Evolutionary conservation across 129 eudicot species (phyloP).

Genomic region (Chrysanthemum makinoi): DNA sequence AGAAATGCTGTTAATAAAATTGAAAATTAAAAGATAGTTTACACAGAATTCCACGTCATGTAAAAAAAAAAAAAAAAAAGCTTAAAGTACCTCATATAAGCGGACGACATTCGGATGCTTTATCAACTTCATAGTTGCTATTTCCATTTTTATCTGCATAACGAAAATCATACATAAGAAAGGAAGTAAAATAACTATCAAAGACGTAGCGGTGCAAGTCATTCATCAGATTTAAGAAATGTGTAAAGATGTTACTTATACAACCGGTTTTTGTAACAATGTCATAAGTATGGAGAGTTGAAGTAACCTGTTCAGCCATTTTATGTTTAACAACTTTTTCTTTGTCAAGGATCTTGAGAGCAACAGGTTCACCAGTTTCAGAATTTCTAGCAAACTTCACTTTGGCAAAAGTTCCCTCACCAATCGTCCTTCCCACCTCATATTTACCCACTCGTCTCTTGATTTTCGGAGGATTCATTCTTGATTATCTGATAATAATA

Average conservation of each 20-base stretch:
- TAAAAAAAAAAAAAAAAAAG: conserved; percentile 5
- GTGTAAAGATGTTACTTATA: not conserved
- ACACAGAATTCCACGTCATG: conserved; percentile 9
- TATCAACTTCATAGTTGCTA: conserved; percentile 93
- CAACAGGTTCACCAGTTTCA: conserved; percentile 78
- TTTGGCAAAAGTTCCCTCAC: conserved; percentile 97
- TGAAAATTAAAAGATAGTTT: not conserved
- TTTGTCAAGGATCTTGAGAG: conserved; percentile 93
- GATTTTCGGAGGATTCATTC: conserved; percentile 65
- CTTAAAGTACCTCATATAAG: conserved; percentile 59
- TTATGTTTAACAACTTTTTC: conserved; percentile 91
- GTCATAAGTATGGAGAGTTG: not conserved
- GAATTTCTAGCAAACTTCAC: conserved; percentile 92
- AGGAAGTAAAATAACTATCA: conserved; percentile 11
- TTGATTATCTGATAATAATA: conserved; percentile 17
- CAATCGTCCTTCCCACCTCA: conserved; percentile 95
- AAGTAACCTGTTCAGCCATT: conserved; percentile 90
- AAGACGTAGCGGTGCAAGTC: not conserved
- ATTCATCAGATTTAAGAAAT: not conserved
- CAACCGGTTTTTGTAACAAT: not conserved
- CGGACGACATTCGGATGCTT: conserved; percentile 88
- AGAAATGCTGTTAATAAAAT: not conserved
- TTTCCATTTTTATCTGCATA: conserved; percentile 86
- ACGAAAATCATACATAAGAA: conserved; percentile 17
- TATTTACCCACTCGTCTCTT: conserved; percentile 91